Base-by-base conservation (phyloP, 768 basidiomycete species). In the Russula emetica region DNA sequence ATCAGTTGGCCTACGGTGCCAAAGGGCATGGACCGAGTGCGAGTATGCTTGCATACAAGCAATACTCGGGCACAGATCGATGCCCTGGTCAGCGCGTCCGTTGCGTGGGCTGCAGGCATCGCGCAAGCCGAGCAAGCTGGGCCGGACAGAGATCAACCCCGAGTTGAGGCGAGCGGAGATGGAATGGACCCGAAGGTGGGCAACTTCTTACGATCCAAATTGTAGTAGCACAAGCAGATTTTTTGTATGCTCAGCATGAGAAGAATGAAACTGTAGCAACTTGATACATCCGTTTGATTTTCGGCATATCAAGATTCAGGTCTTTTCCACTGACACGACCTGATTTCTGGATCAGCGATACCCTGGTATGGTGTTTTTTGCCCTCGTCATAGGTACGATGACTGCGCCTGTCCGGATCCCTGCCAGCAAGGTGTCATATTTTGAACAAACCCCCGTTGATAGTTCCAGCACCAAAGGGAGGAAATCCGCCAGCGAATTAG, bases 1-100 rank as follows among this genome's bases (percentile, higher is more conserved):
- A 92, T 94, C 47, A 85, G 83, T 11, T 88, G 87, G 78, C 95
- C 96, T 0, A 97, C 94, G 0, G 94, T 97, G 0, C 92, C 94
- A 0, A 87, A 86, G 58, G 94, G 92, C 10, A 82, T 82, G 63
- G 89, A 94, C 64, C 83, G 94, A 20, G 87, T 98, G 2, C 76
- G 95, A 3, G 83, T 98, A n/a, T 98, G 95, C 72, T 70, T 98
- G 30, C 90, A 94, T 70, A 85, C 93, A 0, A 85, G 81, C 1
- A 92, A 95, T 70, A 83, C 85, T 36, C 62, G 69, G 2, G 78
- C 76, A 44, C 86, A 95, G 32, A 79, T 96, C 4, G 81, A 84
- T 44, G 71, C 74, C 16, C 75, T 97, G 22, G 79, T 83, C 0
- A 61, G 72, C 2, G 83, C 79, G 0, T 78, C 86, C 54, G 62